phyloP scores from a whole-genome alignment of 352 stramenopile genomes.

The Phytophthora fragariae region DNA sequence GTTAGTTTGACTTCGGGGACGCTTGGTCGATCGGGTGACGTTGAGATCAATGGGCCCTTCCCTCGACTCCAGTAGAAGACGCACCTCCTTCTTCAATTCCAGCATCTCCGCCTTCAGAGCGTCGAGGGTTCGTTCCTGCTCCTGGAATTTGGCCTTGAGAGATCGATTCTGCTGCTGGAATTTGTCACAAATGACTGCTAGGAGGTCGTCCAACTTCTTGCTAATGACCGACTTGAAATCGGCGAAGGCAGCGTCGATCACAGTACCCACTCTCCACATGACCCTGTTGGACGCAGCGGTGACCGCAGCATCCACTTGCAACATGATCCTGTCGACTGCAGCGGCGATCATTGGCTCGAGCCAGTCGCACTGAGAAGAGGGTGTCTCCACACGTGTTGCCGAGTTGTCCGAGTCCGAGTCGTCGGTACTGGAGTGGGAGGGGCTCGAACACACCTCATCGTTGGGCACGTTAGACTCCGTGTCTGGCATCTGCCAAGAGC shows the following conservation, averaged over 20 bases:
- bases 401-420: not conserved
- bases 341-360: not conserved
- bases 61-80: not conserved
- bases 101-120: not conserved
- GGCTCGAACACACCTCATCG: not conserved
- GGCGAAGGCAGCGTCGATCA: not conserved
- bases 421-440: not conserved
- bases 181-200: not conserved
- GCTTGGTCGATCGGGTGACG: not conserved
- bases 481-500: not conserved
- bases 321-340: not conserved
- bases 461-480: not conserved
- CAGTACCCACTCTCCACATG: not conserved
- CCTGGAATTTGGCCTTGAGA: not conserved
- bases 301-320: not conserved
- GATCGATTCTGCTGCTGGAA: not conserved
- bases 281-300: not conserved
- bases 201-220: not conserved
- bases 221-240: not conserved
- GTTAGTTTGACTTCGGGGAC: not conserved
- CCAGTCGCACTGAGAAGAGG: not conserved
- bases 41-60: not conserved
- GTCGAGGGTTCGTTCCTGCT: not conserved
- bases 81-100: not conserved
- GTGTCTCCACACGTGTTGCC: not conserved